Evolutionary conservation across 148 eudicot species (phyloP).

Genomic region (Dysphania ambrosioides): DNA sequence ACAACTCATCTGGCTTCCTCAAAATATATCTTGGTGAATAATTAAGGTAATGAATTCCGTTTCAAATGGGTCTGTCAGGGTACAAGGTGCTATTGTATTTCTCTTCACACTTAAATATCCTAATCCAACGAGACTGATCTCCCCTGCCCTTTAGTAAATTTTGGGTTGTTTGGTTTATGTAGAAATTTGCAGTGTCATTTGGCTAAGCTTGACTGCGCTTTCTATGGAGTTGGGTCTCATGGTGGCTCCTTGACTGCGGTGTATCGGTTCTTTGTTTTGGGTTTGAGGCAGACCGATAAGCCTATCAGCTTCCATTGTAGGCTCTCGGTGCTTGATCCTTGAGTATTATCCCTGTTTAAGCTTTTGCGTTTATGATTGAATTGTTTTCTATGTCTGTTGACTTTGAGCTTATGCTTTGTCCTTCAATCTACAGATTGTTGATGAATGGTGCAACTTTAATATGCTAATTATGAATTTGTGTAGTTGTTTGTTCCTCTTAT

Average conservation of each 20-base stretch:
- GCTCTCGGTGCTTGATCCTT: constrained; percentile 83
- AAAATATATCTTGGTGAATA: too few species aligned
- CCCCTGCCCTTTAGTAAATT: too few species aligned
- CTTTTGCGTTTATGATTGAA: not conserved
- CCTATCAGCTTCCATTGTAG: constrained; percentile 83
- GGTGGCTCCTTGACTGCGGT: constrained; percentile 79
- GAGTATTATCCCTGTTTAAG: not conserved
- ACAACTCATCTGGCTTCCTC: too few species aligned
- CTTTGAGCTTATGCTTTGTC: not conserved
- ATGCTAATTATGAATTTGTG: too few species aligned
- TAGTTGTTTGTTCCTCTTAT: too few species aligned
- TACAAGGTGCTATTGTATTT: too few species aligned
- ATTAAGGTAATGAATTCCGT: too few species aligned
- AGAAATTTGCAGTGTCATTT: constrained; percentile 75
- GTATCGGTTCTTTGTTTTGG: constrained; percentile 83
- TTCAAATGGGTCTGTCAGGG: too few species aligned
- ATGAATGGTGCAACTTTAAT: not conserved
- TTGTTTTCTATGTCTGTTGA: not conserved
- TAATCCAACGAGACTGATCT: too few species aligned
- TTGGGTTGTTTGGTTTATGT: too few species aligned
- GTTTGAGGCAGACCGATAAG: constrained; percentile 73
- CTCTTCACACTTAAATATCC: too few species aligned
- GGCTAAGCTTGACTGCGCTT: constrained; percentile 84
- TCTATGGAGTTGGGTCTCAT: constrained; percentile 68
- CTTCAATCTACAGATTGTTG: not conserved